Evolutionary conservation across 202 grass and related monocot species (phyloP), one percentile per base, ranked within the genome.

Genomic region (Zoysia matrella): DNA sequence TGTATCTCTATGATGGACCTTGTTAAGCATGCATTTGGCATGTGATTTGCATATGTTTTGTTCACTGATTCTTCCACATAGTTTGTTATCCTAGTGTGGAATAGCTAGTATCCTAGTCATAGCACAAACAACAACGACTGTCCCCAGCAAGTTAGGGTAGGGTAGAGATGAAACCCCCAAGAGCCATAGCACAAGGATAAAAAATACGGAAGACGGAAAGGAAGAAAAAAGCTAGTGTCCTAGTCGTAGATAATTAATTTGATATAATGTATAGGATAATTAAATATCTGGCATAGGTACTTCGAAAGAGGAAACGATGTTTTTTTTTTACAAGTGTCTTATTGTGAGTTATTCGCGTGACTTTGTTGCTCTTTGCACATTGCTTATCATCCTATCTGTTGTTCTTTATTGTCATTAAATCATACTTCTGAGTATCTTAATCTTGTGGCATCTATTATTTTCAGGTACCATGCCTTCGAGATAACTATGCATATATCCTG

Each of bases 401-500:
- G 10, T 73, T 51, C n/a, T 54, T 71, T 84, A 45, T 78, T 69
- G 3, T 40, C 16, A 73, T 61, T 11, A 8, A 36, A 80, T 67
- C 43, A n/a, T 69, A 74, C 14, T 22, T 47, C 43, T 39, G 41
- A 72, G 56, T 9, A 46, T 85, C 42, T 1, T 11, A 14, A 45
- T 80, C 70, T 22, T 22, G 80, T 78, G 72, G 50, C 79, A 73
- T 72, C 22, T 13, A 22, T 22, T 22, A 22, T 83, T 1, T 88
- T 60, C 72, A 98, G 95, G 95, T 98, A 51, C 95, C 95, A n/a
- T 98, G 95, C 75, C 90, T 98, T 80, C 90, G 82, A 90, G 95
- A 98, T 85, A 98, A 98, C 69, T 98, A 98, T 53, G 95, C 95
- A 60, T 98, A 95, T 86, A 92, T 98, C 74, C 80, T 98, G 77